phyloP scores from a whole-genome alignment of 2,329 filamentous ascomycete genomes.

The Torrubiella hemipterigena region DNA sequence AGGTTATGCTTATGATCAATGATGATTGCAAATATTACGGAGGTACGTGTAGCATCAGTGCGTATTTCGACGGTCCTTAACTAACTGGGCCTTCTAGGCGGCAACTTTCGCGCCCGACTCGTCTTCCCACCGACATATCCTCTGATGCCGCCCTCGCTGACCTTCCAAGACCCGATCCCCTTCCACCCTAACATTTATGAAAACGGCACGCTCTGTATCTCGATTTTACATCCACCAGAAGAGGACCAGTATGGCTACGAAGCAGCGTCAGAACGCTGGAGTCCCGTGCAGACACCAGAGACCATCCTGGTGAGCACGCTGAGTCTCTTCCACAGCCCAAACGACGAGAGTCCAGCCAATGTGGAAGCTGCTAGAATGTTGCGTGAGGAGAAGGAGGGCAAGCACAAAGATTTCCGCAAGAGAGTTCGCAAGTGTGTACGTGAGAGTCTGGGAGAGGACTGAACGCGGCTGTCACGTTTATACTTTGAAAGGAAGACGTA shows the following conservation, averaged over 20 bases:
- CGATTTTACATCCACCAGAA: slow-evolving; percentile 88
- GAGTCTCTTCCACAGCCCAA: slow-evolving; percentile 82
- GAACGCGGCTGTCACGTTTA: too few species aligned
- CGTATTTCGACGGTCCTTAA: neutral
- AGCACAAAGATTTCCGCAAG: slow-evolving; percentile 62
- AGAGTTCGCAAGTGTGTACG: slow-evolving; percentile 67
- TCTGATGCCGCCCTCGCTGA: slow-evolving; percentile 75
- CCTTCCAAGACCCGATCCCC: slow-evolving; percentile 68
- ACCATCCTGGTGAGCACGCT: slow-evolving; percentile 89
- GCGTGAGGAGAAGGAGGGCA: slow-evolving; percentile 59
- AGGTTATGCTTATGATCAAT: slow-evolving; percentile 97
- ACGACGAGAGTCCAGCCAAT: slow-evolving; percentile 92
- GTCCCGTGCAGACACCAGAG: slow-evolving; percentile 87
- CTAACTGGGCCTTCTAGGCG: slow-evolving; percentile 43
- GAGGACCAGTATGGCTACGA: slow-evolving; percentile 95
- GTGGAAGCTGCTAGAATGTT: slow-evolving; percentile 84
- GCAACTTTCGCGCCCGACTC: slow-evolving; percentile 79
- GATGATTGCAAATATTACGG: slow-evolving; percentile 92
- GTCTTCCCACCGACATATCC: slow-evolving; percentile 80
- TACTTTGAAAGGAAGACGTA: too few species aligned
- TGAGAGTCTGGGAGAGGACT: slow-evolving; percentile 68
- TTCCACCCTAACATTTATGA: slow-evolving; percentile 95
- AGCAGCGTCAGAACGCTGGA: slow-evolving; percentile 80
- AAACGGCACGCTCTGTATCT: slow-evolving; percentile 85
- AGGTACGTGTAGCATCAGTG: slow-evolving; percentile 39